phyloP scores from a whole-genome alignment of 1,284 basidiomycete species.

The Mycena citricolor region DNA sequence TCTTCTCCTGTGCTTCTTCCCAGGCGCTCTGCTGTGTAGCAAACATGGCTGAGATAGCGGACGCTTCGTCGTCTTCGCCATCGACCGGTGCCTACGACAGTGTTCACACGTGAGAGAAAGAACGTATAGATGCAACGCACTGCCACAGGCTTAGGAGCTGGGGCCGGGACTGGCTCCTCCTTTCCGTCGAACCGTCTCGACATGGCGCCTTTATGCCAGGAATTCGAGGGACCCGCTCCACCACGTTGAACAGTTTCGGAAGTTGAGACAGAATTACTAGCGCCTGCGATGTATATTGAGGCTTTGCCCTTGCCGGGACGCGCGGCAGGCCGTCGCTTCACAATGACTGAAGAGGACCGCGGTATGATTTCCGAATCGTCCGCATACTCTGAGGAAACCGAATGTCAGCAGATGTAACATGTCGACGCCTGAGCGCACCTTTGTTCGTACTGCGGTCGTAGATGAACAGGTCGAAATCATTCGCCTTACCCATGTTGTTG shows the following conservation, averaged over 20 bases:
- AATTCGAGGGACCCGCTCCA: conserved; percentile 33
- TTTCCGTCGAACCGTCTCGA: conserved; percentile 90
- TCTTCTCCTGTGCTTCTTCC: conserved; percentile 96
- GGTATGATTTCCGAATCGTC: conserved; percentile 93
- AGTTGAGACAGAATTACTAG: conserved; percentile 40
- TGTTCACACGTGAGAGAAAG: too few species aligned
- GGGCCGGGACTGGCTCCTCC: conserved; percentile 49
- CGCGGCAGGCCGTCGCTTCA: conserved; percentile 83
- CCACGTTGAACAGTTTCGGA: conserved; percentile 46
- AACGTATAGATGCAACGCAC: conserved; percentile 34
- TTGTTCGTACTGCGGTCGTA: conserved; percentile 85
- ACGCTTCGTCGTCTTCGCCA: conserved; percentile 73
- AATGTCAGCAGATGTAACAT: conserved; percentile 29
- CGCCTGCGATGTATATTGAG: conserved; percentile 76
- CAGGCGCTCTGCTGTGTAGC: conserved; percentile 88
- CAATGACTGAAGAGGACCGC: conserved; percentile 91
- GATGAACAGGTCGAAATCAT: conserved; percentile 93
- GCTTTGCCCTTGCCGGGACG: conserved; percentile 92
- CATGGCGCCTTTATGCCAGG: conserved; percentile 72
- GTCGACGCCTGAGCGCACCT: conserved; percentile 49
- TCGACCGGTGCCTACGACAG: conserved; percentile 47
- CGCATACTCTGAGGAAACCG: conserved; percentile 70
- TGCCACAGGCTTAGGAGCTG: conserved; percentile 29
- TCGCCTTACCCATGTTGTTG: conserved; percentile 94
- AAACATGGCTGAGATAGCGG: conserved; percentile 95